phyloP scores from a whole-genome alignment of 176 grass and related monocot species.

The Oryza officinalis region DNA sequence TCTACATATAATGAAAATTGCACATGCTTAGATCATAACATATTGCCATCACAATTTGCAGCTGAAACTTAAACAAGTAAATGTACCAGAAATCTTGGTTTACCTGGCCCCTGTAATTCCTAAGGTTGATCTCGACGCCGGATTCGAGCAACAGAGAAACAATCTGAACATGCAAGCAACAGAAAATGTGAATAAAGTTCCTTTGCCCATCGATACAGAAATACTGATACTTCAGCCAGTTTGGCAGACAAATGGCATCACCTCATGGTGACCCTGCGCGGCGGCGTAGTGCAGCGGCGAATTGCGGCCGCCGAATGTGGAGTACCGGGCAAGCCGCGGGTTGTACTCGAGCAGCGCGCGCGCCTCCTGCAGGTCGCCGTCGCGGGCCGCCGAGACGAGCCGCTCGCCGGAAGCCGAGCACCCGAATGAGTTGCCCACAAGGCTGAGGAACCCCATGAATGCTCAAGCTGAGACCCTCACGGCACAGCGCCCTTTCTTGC shows the following conservation, averaged over 20 bases:
- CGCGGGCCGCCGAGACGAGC: slow-evolving; percentile 90
- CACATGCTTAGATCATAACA: neutral
- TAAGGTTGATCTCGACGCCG: slow-evolving; percentile 88
- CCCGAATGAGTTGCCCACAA: slow-evolving; percentile 96
- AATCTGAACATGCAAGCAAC: slow-evolving; percentile 56
- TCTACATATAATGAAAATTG: slow-evolving; percentile 54
- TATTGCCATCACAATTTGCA: neutral
- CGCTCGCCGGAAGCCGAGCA: slow-evolving; percentile 95
- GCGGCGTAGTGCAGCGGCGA: slow-evolving; percentile 93
- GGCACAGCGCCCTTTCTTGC: neutral
- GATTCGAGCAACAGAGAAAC: slow-evolving; percentile 84
- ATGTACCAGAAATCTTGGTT: neutral
- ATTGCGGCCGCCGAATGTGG: slow-evolving; percentile 90
- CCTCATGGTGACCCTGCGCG: slow-evolving; percentile 90
- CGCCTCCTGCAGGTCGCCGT: slow-evolving; percentile 91
- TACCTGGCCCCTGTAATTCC: slow-evolving; percentile 89
- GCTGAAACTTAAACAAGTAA: neutral
- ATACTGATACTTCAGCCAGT: neutral
- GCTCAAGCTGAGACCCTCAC: slow-evolving; percentile 35
- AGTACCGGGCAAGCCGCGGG: slow-evolving; percentile 85
- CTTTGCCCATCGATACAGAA: neutral
- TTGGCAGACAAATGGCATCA: slow-evolving; percentile 31
- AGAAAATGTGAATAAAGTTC: slow-evolving; percentile 22
- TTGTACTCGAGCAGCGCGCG: slow-evolving; percentile 92
- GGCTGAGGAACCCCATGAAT: slow-evolving; percentile 90